phyloP scores from a whole-genome alignment of 345 rosid species.

The Gossypium turneri region DNA sequence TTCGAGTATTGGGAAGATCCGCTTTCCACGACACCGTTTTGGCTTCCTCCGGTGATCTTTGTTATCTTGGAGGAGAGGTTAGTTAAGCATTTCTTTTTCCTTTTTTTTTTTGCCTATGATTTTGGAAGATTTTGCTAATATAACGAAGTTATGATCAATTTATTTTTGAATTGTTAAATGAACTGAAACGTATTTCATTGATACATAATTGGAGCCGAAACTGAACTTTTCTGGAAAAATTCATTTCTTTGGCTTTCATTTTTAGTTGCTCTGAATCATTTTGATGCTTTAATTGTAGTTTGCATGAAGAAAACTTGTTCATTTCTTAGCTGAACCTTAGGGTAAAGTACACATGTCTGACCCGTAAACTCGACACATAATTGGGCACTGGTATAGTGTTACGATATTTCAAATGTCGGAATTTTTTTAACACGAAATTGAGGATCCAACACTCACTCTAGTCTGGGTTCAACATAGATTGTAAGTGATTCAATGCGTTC shows the following conservation, averaged over 20 bases:
- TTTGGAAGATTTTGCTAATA: background rate
- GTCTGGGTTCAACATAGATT: background rate
- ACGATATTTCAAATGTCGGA: too few relatives aligned
- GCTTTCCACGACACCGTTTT: slow-evolving; percentile 89
- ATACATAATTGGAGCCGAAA: background rate
- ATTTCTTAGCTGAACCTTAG: background rate
- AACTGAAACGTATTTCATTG: background rate
- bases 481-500: background rate
- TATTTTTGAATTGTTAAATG: background rate
- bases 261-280: background rate
- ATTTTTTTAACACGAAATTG: background rate
- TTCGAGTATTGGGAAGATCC: slow-evolving; percentile 75
- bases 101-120: background rate
- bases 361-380: too few relatives aligned
- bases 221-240: background rate
- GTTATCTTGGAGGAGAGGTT: slow-evolving; percentile 97
- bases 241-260: background rate
- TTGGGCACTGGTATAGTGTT: too few relatives aligned
- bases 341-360: too few relatives aligned
- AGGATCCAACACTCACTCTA: background rate
- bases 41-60: slow-evolving; percentile 85
- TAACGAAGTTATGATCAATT: background rate
- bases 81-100: background rate
- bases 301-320: background rate
- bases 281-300: background rate